Evolutionary conservation across 2,329 filamentous ascomycete genomes (phyloP).

Genomic region (Xylaria sp.): DNA sequence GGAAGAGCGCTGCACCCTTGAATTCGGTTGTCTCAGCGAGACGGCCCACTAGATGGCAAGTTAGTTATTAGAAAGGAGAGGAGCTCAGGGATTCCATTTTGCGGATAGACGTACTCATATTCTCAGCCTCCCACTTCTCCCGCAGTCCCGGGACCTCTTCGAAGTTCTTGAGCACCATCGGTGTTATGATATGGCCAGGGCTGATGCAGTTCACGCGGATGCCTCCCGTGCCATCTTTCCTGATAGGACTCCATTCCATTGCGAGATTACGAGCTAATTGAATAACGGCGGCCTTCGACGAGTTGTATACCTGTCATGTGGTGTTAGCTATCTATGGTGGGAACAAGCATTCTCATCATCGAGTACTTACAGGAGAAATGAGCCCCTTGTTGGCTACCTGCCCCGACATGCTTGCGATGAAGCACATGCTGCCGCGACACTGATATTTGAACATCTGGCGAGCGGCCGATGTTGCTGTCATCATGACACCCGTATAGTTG

Average conservation of each 20-base stretch:
- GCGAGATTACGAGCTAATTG: conserved; percentile 72
- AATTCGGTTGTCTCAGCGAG: conserved; percentile 69
- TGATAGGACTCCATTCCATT: conserved; percentile 67
- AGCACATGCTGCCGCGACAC: conserved; percentile 64
- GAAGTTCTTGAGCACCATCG: conserved; percentile 79
- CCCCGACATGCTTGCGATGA: conserved; percentile 68
- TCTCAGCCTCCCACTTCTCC: conserved; percentile 74
- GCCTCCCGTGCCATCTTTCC: conserved; percentile 57
- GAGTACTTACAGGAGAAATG: conserved; percentile 61
- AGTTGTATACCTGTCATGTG: conserved; percentile 66
- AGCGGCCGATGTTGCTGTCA: conserved; percentile 78
- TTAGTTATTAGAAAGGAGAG: conserved; percentile 4
- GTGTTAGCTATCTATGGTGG: background rate
- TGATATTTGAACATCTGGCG: conserved; percentile 68
- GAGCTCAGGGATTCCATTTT: background rate
- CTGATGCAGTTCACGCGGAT: conserved; percentile 77
- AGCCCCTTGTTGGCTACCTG: conserved; percentile 67
- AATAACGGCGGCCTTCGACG: conserved; percentile 72
- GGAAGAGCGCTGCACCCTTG: conserved; percentile 69
- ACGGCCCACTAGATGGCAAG: conserved; percentile 58
- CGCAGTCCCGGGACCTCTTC: conserved; percentile 71
- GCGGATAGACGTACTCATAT: conserved; percentile 63
- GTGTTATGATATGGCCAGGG: conserved; percentile 74
- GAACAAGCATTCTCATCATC: background rate
- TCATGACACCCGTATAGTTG: conserved; percentile 75